Evolutionary conservation across 225 moss, liverwort and hornwort genomes (phyloP), one percentile per base, ranked within the genome.

Genomic region (Pseudisothecium myosuroides): DNA sequence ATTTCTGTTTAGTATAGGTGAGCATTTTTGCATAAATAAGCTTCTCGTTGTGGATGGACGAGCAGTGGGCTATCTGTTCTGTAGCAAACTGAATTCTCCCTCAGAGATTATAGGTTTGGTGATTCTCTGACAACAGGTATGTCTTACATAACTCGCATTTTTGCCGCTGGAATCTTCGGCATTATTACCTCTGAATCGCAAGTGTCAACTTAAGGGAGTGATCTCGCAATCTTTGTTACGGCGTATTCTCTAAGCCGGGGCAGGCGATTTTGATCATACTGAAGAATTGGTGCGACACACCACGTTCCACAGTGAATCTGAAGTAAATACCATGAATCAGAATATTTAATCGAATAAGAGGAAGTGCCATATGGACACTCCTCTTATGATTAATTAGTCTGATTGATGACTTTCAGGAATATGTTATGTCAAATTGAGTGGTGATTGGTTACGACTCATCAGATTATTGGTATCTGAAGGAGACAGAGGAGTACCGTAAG

Each of bases 381-480:
- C 58, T 41, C 10, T 49, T n/a, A 5, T 69, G 85, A 54, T 85
- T 54, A 36, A 11, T 16, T 55, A 47, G 49, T 59, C 36, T 65
- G 31, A 71, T 89, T 79, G 72, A 89, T 83, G 72, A 71, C 41
- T 69, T 16, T 50, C 21, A 68, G 77, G 74, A 58, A 78, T 27
- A 71, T 72, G 27, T 47, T 49, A 71, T 50, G 39, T 82, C 60
- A 78, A 58, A 5, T 59, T 41, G 88, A 6, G 52, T 59, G 85
- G 77, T 88, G 88, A 89, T 66, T 83, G 91, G 89, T 87, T 65
- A 88, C 85, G 81, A 82, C 82, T 78, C 77, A 88, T 87, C 69
- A 82, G 45, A 72, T 65, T 82, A 63, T 82, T 79, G 45, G 39
- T 28, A 82, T 64, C 4, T 45, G 71, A 31, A 81, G 65, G 87